Evolutionary conservation across 306 rosid genomes (phyloP), one percentile per base, ranked within the genome.

Genomic region (Astragalus glycyphyllos): DNA sequence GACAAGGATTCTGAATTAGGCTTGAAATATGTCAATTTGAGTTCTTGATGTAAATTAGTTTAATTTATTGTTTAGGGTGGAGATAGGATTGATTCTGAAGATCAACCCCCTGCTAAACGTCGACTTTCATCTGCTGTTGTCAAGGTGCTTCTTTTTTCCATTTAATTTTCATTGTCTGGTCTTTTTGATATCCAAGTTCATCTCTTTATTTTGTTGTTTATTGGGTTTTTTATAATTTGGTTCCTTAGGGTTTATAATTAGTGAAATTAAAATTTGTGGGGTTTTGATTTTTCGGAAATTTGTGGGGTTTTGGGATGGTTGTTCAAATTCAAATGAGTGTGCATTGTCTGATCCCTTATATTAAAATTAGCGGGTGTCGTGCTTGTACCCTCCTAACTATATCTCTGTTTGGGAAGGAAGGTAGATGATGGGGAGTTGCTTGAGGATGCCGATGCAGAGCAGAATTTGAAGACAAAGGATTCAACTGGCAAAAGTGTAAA

Each of bases 61-160:
- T 42, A 41, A 20, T 51, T 53, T 47, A 12, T 61, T 20, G 7
- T 78, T 65, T 75, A 88, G 96, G 96, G 51, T 0, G 34, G 81
- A 6, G 90, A 85, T 54, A 85, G 84, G 73, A 77, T 64, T 62
- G 93, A 88, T 55, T 76, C 74, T 10, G 95, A 88, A 75, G 96
- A 90, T 70, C 90, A 88, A 64, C 96, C 90, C 66, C 89, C 90
- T 4, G 84, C 87, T 1, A 92, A 92, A 45, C 88, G 97, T 42
- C 78, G 96, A 46, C 84, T 93, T 54, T 93, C 90, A 3, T 93
- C 98, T 8, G 90, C 97, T n/a, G 97, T 93, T 16, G 98, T 93
- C 41, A 93, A 87, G 97, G 98, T 90, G 56, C 42, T 47, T 4
- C 1, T 37, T 42, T 34, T 16, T 40, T 54, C 46, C 45, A 7